Percentiles rank a stretch among this genome's conserved stretches.
phyloP scores from a whole-genome alignment of 768 basidiomycete species.

The Agaricus sinodeliciosus region DNA sequence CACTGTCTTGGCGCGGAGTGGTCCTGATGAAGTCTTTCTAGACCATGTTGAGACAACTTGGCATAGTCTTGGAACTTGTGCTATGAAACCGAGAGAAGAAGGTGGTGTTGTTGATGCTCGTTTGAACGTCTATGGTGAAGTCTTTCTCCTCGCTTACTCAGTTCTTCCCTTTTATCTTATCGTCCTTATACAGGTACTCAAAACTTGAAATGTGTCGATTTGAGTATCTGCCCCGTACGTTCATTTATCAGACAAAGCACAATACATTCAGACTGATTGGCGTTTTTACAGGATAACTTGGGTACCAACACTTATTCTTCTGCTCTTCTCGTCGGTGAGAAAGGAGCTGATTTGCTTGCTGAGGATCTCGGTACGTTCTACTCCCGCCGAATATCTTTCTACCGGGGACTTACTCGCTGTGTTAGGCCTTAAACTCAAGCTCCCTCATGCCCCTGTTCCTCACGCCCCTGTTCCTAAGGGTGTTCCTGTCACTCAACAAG shows the following conservation, averaged over 20 bases:
- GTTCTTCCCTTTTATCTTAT: not conserved
- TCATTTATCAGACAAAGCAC: not conserved
- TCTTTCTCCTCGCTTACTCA: no score
- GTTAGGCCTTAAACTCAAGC: constrained; percentile 52
- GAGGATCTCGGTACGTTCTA: constrained; percentile 51
- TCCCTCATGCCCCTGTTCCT: constrained; percentile 63
- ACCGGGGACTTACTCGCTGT: not conserved
- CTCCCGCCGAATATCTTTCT: no score
- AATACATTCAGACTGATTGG: not conserved
- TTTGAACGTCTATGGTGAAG: constrained; percentile 49
- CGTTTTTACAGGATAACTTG: constrained; percentile 47
- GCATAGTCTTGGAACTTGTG: constrained; percentile 61
- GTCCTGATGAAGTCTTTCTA: constrained; percentile 17
- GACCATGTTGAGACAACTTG: constrained; percentile 75
- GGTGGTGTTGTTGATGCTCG: constrained; percentile 62
- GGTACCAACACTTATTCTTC: constrained; percentile 72
- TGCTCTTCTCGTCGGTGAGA: constrained; percentile 64
- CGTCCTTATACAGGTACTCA: constrained; percentile 33
- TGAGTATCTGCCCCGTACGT: constrained; percentile 66
- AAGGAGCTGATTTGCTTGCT: constrained; percentile 53
- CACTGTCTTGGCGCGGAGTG: not conserved
- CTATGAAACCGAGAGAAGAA: constrained; percentile 63
- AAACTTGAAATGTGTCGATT: constrained; percentile 62
- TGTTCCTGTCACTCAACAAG: constrained; percentile 39
- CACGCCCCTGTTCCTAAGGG: constrained; percentile 57